Evolutionary conservation across 2,329 filamentous ascomycete genomes (phyloP).

Genomic region (Colletotrichum orchidophilum): DNA sequence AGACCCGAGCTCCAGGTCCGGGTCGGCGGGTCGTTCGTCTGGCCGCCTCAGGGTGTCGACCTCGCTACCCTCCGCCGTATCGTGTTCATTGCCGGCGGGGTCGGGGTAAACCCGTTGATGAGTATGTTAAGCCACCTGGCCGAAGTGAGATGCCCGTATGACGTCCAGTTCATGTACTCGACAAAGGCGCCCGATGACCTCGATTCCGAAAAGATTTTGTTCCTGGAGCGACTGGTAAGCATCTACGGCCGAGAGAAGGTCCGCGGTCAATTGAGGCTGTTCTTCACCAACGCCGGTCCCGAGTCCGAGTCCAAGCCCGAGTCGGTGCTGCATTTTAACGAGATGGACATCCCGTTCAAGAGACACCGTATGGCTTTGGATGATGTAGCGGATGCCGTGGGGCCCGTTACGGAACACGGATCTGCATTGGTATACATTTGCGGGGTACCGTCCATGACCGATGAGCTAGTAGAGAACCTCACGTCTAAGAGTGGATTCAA

Average conservation of each 20-base stretch:
- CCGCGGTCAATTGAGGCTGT: conserved; percentile 55
- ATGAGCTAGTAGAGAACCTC: conserved; percentile 65
- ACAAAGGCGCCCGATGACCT: conserved; percentile 47
- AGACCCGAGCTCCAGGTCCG: conserved; percentile 69
- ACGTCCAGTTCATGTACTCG: conserved; percentile 73
- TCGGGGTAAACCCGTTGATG: conserved; percentile 84
- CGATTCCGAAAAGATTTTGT: conserved; percentile 54
- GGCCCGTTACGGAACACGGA: conserved; percentile 41
- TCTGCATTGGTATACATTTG: conserved; percentile 72
- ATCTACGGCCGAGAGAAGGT: conserved; percentile 51
- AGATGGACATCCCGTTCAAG: conserved; percentile 41
- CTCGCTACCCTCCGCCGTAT: conserved; percentile 60
- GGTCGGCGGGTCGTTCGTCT: conserved; percentile 84
- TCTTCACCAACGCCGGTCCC: conserved; percentile 50
- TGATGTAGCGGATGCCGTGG: conserved; percentile 54
- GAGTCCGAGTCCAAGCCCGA: neutral
- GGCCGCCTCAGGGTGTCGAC: conserved; percentile 64
- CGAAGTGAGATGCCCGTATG: conserved; percentile 42
- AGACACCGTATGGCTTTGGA: conserved; percentile 52
- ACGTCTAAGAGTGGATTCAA: conserved; percentile 40
- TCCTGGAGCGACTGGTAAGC: conserved; percentile 56
- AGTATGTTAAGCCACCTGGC: conserved; percentile 75
- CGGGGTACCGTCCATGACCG: conserved; percentile 75
- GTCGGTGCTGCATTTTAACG: conserved; percentile 17
- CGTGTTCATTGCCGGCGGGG: conserved; percentile 82